Conservation (phyloP, 331 rosid genomes). For the Cucumis variabilis region DNA sequence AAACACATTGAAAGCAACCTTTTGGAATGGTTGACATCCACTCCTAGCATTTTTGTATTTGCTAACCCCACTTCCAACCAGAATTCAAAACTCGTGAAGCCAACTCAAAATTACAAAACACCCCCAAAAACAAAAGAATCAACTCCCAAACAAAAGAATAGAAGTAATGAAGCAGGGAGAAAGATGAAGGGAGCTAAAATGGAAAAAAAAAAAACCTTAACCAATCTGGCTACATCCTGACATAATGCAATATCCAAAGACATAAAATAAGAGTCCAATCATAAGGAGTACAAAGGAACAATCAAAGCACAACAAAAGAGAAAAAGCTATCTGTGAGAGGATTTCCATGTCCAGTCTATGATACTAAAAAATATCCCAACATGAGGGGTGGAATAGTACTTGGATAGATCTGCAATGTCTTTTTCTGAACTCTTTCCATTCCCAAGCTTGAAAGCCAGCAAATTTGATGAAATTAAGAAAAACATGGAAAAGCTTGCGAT, state of each 20-base stretch:
- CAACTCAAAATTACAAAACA: background rate
- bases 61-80: background rate
- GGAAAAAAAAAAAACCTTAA: background rate
- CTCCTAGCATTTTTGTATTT: background rate
- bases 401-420: constrained; percentile 55
- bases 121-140: background rate
- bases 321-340: too few species aligned
- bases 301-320: too few species aligned
- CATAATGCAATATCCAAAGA: too few species aligned
- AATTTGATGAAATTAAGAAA: background rate
- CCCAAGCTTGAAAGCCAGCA: constrained; percentile 44
- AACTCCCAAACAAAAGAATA: background rate
- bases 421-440: constrained; percentile 56
- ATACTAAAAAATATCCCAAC: constrained; percentile 1
- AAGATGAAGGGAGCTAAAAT: background rate
- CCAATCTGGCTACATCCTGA: too few species aligned
- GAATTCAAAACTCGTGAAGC: background rate
- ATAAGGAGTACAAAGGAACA: too few species aligned
- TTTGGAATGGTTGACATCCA: constrained; percentile 1
- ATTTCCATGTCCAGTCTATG: too few species aligned
- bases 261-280: too few species aligned
- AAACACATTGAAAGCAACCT: constrained; percentile 18
- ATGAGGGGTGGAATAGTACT: constrained; percentile 47
- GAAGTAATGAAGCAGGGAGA: background rate
- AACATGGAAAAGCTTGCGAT: background rate